Base-by-base conservation (phyloP, 2,329 filamentous ascomycete species). In the Penicillium sp. region DNA sequence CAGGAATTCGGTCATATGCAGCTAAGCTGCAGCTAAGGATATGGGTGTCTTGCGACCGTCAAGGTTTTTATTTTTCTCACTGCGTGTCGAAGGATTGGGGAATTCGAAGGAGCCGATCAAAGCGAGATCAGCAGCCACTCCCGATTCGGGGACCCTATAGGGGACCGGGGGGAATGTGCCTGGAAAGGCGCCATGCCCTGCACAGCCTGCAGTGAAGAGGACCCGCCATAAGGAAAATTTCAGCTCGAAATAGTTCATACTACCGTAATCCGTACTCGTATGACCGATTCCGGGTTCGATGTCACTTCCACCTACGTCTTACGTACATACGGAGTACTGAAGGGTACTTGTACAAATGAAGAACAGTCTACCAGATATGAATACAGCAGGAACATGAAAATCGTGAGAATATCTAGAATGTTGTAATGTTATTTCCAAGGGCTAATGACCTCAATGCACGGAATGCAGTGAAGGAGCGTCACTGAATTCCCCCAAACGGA, bases 81-180 rank as follows among this genome's bases (percentile, higher is more conserved):
- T 45, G 45, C 38, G 40, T 48, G 46, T 50, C 39, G 53, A 53
- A 52, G 49, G 36, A 56, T 58, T 56, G 53, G 57, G 57, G 53
- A 54, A 53, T 57, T 43, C 40, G 18, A 29, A 54, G 48, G 51
- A 45, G 45, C 45, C 53, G 60, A 63, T 63, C 57, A 53, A 41
- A 45, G 46, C 27, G 34, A 51, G 58, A 62, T 61, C 58, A 55
- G 58, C 60, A 59, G 57, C 60, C 60, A 62, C 60, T 58, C 22
- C 60, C 60, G 60, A 54, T 45, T 54, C 24, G 40, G 51, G 51
- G 47, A 54, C 49, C 57, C 44, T 49, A 58, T 55, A 40, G 48
- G 57, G 48, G 22, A 24, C 22, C 13, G 24, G 40, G 41, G 53
- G 45, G 52, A 59, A 59, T 58, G 57, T 59, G 22, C 55, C 57